phyloP scores from a whole-genome alignment of 108 stramenopile genomes.

The Cyclotella atomus region DNA sequence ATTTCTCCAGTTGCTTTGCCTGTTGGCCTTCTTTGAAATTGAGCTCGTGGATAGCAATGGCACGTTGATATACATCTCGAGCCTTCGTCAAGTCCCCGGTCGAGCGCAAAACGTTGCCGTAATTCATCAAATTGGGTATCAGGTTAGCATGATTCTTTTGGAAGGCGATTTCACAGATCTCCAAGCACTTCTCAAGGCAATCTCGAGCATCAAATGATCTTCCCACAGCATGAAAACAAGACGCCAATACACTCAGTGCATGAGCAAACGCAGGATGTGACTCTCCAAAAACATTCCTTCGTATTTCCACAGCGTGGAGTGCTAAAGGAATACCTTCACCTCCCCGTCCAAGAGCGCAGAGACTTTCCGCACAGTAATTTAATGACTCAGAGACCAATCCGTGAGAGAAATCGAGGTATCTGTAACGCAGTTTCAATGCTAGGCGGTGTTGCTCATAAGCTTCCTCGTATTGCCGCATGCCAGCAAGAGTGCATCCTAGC shows the following conservation, averaged over 20 bases:
- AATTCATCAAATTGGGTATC: slow-evolving; percentile 56
- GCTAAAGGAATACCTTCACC: slow-evolving; percentile 53
- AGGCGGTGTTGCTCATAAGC: slow-evolving; percentile 46
- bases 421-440: slow-evolving; percentile 42
- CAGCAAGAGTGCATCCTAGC: slow-evolving; percentile 53
- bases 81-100: slow-evolving; percentile 48
- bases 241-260: slow-evolving; percentile 51
- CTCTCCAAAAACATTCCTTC: slow-evolving; percentile 44
- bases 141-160: slow-evolving; percentile 56
- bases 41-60: slow-evolving; percentile 46
- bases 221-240: slow-evolving; percentile 51
- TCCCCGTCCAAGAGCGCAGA: slow-evolving; percentile 50
- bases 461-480: slow-evolving; percentile 38
- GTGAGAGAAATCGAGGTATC: slow-evolving; percentile 54
- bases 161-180: slow-evolving; percentile 53
- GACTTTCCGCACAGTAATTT: slow-evolving; percentile 54
- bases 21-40: slow-evolving; percentile 55
- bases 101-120: slow-evolving; percentile 49
- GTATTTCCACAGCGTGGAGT: slow-evolving; percentile 50
- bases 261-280: slow-evolving; percentile 55
- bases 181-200: slow-evolving; percentile 48
- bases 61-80: slow-evolving; percentile 41
- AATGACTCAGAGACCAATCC: slow-evolving; percentile 54
- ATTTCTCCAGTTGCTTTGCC: slow-evolving; percentile 50
- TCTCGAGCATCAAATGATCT: slow-evolving; percentile 53